These are phyloP conservation scores for Pseudogymnoascus sp. DNA, from an alignment of 2,329 filamentous ascomycete genomes.

Conservation along the genomic window DNA sequence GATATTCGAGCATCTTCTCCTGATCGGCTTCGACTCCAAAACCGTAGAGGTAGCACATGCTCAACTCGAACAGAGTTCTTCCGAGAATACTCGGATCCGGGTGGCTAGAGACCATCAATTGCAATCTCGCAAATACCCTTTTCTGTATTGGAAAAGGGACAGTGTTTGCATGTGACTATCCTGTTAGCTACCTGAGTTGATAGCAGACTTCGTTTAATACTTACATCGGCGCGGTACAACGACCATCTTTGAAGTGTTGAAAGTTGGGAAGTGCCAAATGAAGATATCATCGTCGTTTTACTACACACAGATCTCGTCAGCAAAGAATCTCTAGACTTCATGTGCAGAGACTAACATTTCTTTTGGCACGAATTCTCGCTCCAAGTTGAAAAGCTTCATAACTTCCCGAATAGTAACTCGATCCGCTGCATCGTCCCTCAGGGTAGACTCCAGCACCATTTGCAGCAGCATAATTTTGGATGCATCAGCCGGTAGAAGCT, in stretches of 20 bases:
- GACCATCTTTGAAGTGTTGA: constrained; percentile 1
- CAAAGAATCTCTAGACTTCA: not conserved
- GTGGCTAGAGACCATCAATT: not conserved
- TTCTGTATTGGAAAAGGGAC: not conserved
- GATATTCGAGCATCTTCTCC: not conserved
- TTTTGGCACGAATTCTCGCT: not conserved
- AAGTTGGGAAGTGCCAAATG: not conserved
- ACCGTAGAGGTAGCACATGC: not conserved
- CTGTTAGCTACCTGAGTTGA: not conserved
- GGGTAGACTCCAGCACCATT: not conserved
- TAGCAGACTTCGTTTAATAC: not conserved
- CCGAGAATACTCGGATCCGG: not conserved
- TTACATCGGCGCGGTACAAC: not conserved
- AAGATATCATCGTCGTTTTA: not conserved
- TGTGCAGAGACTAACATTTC: not conserved
- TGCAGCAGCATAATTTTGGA: not conserved
- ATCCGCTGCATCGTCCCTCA: not conserved
- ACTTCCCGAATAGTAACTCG: not conserved
- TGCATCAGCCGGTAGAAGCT: not conserved
- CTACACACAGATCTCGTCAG: not conserved
- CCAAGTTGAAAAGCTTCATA: not conserved
- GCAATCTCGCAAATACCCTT: not conserved
- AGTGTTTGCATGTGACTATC: not conserved
- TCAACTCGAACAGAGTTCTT: not conserved
- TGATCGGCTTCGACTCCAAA: not conserved